Base-by-base conservation (phyloP, 257 asterid species). In the Scutellaria baicalensis region DNA sequence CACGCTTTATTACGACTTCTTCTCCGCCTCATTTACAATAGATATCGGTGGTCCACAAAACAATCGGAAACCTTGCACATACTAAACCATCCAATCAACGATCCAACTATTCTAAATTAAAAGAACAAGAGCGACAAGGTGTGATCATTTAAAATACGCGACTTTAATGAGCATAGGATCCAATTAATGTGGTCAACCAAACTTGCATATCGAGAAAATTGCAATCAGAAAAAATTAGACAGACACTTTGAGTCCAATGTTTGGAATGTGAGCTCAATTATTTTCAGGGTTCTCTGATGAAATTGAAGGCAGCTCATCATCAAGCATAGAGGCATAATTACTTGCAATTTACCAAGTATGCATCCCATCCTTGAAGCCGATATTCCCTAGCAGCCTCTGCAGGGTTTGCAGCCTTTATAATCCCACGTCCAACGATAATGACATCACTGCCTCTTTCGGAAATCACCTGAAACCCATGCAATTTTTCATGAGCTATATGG, bases 371-470 rank as follows among this genome's bases (percentile, higher is more conserved):
- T 84, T 89, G 96, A 51, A 84, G 84, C 76, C 96, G 82, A 76
- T 93, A 93, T 52, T 89, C 93, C 63, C 85, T 84, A 42, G 99
- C 99, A 50, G 86, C 90, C 79, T 87, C 96, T 2, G 86, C 88
- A 3, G 97, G 97, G 69, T 87, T 71, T 50, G 87, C 80, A 0
- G 99, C 95, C 79, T 87, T 91, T 14, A 91, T 91, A 39, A 93
- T 89, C 70, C 99, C 99, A 61, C 97, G 99, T 8, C 99, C 99
- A 48, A 93, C 99, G 1, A 93, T 91, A n/a, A 91, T 91, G 54
- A 91, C 82, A 70, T 93, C 96, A 14, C 96, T 91, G 44, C 96
- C 96, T 79, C 99, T 80, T 21, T 89, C 97, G 12, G 84, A 76
- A 65, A 93, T 84, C 27, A 89, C 99, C 99, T 93, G 92, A 64